Base-by-base conservation (phyloP, 2,329 filamentous ascomycete genomes). In the Coniochaeta sp. region DNA sequence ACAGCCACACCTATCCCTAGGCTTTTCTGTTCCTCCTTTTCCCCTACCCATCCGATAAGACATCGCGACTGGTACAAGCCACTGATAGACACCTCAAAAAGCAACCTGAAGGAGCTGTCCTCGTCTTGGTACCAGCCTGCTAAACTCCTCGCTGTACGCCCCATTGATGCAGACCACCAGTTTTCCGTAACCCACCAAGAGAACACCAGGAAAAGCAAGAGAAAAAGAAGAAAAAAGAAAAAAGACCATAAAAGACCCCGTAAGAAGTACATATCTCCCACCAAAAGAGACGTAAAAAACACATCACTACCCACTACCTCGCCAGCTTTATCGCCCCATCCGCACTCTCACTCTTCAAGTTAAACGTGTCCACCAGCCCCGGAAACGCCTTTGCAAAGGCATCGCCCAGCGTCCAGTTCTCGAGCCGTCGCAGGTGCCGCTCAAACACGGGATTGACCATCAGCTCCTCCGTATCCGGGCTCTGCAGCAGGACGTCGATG, bases 361-460 rank as follows among this genome's bases (percentile, higher is more conserved):
- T 74, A 63, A 72, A 81, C 22, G 75, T 77, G 58, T 76, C 78
- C 31, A 67, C 73, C 62, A 89, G 69, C 9, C 70, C 71, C 0
- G 91, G 90, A 67, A 89, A 91, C 0, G 81, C 77, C 62, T 81
- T 79, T 24, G 81, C 80, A 72, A 95, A 95, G 1, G 79, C 77
- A 6, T 83, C 81, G 0, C 91, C 91, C 1, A 96, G 70, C 61
- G 85, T 89, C 92, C 93, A 97, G 68, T 96, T 96, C 62, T 87
- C 83, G 43, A 92, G 69, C 50, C 89, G 81, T 3, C 88, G 76
- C 57, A 96, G 70, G 71, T 97, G 92, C 40, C 85, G 80, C 74
- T 96, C 90, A 71, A 96, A 96, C 0, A 91, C 89, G 0, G 91
- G 91, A 64, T 95, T 96, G 64, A 96, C 91, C 64, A 89, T 80